Percentiles rank a stretch among this genome's conserved stretches.
These are phyloP conservation scores for Erythrophleum ivorense DNA, from an alignment of 331 rosid genomes.

Conservation along the genomic window DNA sequence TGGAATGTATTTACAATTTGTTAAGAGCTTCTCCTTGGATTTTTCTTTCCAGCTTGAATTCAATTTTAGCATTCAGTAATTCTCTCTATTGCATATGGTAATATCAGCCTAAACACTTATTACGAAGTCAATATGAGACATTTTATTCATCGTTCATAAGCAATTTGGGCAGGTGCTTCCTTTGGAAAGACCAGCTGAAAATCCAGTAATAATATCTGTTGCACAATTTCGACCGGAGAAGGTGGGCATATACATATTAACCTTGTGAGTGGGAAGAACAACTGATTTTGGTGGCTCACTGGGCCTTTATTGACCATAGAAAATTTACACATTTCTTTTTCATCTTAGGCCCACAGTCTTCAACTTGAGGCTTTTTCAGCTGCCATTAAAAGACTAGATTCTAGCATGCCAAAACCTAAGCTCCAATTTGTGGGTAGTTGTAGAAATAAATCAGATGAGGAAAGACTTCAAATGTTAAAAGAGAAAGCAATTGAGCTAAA, in stretches of 20 bases:
- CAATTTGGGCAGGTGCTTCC: slow-evolving; percentile 69
- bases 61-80: slow-evolving; percentile 6
- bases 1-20: slow-evolving; percentile 7
- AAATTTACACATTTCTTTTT: slow-evolving; percentile 45
- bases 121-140: slow-evolving; percentile 15
- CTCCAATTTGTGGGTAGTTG: slow-evolving; percentile 96
- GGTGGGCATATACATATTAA: slow-evolving; percentile 71
- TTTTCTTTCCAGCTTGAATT: slow-evolving; percentile 3
- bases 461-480: slow-evolving; percentile 73
- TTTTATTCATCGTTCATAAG: slow-evolving; percentile 9
- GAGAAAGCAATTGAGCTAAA: slow-evolving; percentile 70
- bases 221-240: slow-evolving; percentile 99
- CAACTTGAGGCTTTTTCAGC: slow-evolving; percentile 93
- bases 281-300: slow-evolving; percentile 46
- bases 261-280: slow-evolving; percentile 58
- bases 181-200: slow-evolving; percentile 67
- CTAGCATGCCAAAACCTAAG: slow-evolving; percentile 67
- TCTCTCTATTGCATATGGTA: not conserved
- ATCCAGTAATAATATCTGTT: slow-evolving; percentile 74
- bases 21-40: slow-evolving; percentile 1
- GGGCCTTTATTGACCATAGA: slow-evolving; percentile 45
- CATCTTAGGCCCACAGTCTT: slow-evolving; percentile 80
- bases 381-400: slow-evolving; percentile 68
- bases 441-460: slow-evolving; percentile 87
- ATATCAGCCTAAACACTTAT: not conserved